A percentile compares a stretch with the other conserved stretches of the same genome.
phyloP scores from a whole-genome alignment of 108 stramenopile genomes.

The Thalassiosira profunda region DNA sequence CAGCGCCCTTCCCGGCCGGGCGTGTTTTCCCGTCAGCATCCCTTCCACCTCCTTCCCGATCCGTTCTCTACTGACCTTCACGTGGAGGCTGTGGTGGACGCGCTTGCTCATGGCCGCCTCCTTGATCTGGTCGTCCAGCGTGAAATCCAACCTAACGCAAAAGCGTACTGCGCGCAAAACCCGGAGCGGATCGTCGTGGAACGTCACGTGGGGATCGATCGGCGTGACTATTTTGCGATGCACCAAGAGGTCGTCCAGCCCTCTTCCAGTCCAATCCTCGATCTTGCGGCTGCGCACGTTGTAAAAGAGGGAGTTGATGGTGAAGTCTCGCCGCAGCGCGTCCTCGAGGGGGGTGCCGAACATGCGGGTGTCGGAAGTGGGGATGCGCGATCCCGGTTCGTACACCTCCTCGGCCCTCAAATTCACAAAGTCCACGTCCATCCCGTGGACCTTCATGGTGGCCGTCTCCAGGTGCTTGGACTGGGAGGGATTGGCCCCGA shows the following conservation, averaged over 20 bases:
- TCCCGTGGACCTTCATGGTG: constrained; percentile 83
- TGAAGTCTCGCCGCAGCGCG: constrained; percentile 94
- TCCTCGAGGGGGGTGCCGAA: constrained; percentile 95
- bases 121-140: constrained; percentile 56
- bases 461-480: constrained; percentile 99
- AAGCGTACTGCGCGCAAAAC: constrained; percentile 93
- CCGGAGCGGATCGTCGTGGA: constrained; percentile 94
- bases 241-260: constrained; percentile 73
- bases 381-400: constrained; percentile 86
- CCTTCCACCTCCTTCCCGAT: constrained; percentile 93
- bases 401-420: constrained; percentile 91
- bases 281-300: constrained; percentile 80
- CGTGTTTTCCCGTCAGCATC: constrained; percentile 82
- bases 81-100: constrained; percentile 76
- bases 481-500: constrained; percentile 97
- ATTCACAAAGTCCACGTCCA: constrained; percentile 95
- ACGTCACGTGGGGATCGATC: constrained; percentile 75
- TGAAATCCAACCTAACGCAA: constrained; percentile 82
- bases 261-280: constrained; percentile 94
- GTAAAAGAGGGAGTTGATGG: constrained; percentile 96
- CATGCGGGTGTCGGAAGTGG: constrained; percentile 51
- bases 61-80: constrained; percentile 90
- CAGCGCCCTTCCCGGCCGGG: constrained; percentile 65
- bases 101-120: constrained; percentile 57
- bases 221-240: constrained; percentile 81